Conservation (phyloP, 1,139 yeast genomes). For the Debaryomycetaceae sp. region DNA sequence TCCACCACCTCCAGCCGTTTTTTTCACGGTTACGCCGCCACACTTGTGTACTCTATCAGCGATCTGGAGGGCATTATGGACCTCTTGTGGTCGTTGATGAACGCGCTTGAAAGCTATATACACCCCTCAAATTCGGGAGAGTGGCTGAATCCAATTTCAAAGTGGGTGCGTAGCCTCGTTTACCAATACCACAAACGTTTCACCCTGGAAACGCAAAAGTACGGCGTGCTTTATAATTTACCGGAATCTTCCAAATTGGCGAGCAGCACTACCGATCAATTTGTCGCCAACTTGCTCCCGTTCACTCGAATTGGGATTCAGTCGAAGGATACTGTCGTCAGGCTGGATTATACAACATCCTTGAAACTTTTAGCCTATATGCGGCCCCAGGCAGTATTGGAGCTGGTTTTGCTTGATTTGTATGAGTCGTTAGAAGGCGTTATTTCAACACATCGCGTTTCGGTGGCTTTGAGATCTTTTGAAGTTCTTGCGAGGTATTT, state of each 20-base stretch:
- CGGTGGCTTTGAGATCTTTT: slow-evolving; percentile 60
- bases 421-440: slow-evolving; percentile 79
- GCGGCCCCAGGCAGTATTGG: slow-evolving; percentile 52
- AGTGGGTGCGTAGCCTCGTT: slow-evolving; percentile 45
- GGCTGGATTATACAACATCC: slow-evolving; percentile 50
- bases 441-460: slow-evolving; percentile 73
- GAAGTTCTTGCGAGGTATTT: slow-evolving; percentile 59
- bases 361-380: slow-evolving; percentile 57
- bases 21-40: slow-evolving; percentile 49
- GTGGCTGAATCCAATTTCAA: slow-evolving; percentile 70
- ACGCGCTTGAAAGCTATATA: slow-evolving; percentile 71
- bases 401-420: slow-evolving; percentile 57
- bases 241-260: slow-evolving; percentile 38
- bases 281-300: slow-evolving; percentile 49
- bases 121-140: slow-evolving; percentile 88
- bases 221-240: slow-evolving; percentile 32
- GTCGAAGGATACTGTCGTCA: slow-evolving; percentile 52
- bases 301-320: slow-evolving; percentile 67
- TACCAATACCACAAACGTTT: slow-evolving; percentile 50
- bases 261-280: slow-evolving; percentile 28
- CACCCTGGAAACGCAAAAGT: slow-evolving; percentile 32
- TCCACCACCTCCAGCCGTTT: slow-evolving; percentile 30
- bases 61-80: slow-evolving; percentile 40
- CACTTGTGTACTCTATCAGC: slow-evolving; percentile 55
- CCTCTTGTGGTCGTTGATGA: slow-evolving; percentile 43